Conservation (phyloP, 1,284 basidiomycete species). For the Somion occarium region DNA sequence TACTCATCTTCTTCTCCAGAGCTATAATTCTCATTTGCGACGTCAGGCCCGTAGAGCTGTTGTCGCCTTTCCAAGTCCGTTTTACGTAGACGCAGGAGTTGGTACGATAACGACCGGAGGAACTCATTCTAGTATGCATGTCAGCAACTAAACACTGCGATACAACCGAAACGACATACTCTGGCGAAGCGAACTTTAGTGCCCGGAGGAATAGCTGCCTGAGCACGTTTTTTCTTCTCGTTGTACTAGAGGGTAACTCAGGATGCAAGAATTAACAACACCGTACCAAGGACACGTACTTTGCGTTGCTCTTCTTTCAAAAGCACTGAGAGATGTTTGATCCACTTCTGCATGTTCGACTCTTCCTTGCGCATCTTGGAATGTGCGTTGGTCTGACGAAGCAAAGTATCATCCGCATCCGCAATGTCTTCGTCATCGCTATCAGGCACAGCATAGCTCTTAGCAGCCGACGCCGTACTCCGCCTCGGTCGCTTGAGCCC, state of each 20-base stretch:
- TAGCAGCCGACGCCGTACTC: conserved; percentile 42
- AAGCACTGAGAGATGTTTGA: conserved; percentile 53
- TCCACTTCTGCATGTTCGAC: conserved; percentile 59
- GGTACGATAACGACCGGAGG: conserved; percentile 48
- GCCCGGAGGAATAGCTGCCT: conserved; percentile 38
- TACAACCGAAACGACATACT: conserved; percentile 32
- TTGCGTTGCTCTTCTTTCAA: conserved; percentile 63
- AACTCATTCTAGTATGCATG: conserved; percentile 70
- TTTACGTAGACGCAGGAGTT: conserved; percentile 57
- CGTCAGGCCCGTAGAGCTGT: conserved; percentile 38
- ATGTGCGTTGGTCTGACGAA: conserved; percentile 28
- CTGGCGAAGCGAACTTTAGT: conserved; percentile 48
- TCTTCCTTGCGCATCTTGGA: conserved; percentile 38
- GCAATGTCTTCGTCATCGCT: conserved; percentile 65
- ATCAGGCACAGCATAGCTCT: conserved; percentile 62
- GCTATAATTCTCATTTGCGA: conserved; percentile 36
- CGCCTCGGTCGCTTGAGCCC: conserved; percentile 55
- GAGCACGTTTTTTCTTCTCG: conserved; percentile 53
- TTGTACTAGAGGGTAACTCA: conserved; percentile 43
- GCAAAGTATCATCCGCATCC: conserved; percentile 34
- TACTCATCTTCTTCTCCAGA: conserved; percentile 49
- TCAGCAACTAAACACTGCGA: too few relatives aligned
- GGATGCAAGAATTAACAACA: neutral
- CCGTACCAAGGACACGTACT: conserved; percentile 33
- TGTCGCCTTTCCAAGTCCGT: conserved; percentile 46